These are phyloP conservation scores for Mortierella sp. DNA, from an alignment of 371 early-diverging fungal species.

Conservation along the genomic window DNA sequence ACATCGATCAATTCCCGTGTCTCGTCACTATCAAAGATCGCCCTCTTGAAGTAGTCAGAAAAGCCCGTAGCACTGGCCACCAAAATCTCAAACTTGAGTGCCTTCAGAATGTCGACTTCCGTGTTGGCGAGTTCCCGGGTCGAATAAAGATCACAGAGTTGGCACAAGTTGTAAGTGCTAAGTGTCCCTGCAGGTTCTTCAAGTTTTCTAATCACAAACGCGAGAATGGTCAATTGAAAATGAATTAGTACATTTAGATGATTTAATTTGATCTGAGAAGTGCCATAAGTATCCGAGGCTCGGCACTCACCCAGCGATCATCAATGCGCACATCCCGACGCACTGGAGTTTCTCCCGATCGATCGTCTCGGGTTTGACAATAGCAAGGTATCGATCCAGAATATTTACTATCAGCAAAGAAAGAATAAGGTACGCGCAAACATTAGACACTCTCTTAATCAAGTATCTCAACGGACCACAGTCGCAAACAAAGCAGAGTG, in stretches of 20 bases:
- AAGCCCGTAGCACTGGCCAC: slow-evolving; percentile 43
- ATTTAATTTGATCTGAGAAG: not conserved
- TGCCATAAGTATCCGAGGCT: too few relatives aligned
- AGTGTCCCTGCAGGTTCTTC: slow-evolving; percentile 23
- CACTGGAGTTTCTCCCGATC: slow-evolving; percentile 19
- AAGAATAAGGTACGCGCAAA: not conserved
- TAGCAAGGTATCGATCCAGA: slow-evolving; percentile 41
- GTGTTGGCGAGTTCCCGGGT: slow-evolving; percentile 25
- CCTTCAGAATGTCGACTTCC: slow-evolving; percentile 35
- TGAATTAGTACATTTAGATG: not conserved
- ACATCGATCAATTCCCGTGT: slow-evolving; percentile 30
- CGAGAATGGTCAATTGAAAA: not conserved
- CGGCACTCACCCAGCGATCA: slow-evolving; percentile 45
- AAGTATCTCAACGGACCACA: too few relatives aligned
- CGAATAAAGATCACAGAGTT: slow-evolving; percentile 26
- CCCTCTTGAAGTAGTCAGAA: slow-evolving; percentile 42
- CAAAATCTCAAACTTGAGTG: slow-evolving; percentile 44
- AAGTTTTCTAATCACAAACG: slow-evolving; percentile 26
- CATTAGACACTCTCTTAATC: too few relatives aligned
- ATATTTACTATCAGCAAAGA: slow-evolving; percentile 22
- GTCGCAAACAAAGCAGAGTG: not conserved
- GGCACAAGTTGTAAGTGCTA: slow-evolving; percentile 15
- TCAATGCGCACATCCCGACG: slow-evolving; percentile 33
- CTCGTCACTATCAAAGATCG: slow-evolving; percentile 11
- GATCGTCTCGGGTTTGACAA: not conserved